Evolutionary conservation across 306 rosid genomes (phyloP).

Genomic region (Quercus gilva): DNA sequence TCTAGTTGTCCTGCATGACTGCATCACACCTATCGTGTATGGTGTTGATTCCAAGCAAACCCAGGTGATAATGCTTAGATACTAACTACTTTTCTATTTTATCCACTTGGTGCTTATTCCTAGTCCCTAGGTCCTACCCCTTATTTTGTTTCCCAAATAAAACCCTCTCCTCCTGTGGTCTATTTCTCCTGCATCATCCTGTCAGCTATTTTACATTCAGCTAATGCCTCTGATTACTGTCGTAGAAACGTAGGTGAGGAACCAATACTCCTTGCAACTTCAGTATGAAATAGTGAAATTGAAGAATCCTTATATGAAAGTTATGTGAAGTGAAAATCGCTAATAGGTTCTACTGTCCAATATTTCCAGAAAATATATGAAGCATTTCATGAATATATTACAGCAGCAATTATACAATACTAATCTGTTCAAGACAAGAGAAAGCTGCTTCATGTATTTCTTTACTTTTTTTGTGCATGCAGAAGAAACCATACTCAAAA

Average conservation of each 20-base stretch:
- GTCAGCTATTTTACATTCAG: not conserved
- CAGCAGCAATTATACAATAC: conserved; percentile 15
- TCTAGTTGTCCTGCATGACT: too few species aligned
- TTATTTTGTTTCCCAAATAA: too few species aligned
- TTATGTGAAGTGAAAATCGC: not conserved
- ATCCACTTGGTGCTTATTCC: too few species aligned
- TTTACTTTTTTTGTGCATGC: conserved; percentile 76
- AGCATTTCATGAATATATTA: not conserved
- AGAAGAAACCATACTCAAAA: conserved; percentile 62
- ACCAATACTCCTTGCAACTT: not conserved
- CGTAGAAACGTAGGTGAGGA: not conserved
- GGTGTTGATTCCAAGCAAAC: too few species aligned
- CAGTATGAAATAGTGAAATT: not conserved
- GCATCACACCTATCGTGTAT: too few species aligned
- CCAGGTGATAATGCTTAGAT: too few species aligned
- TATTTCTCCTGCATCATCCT: too few species aligned
- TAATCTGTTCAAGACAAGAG: conserved; percentile 78
- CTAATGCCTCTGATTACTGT: not conserved
- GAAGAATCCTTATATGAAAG: not conserved
- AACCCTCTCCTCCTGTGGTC: too few species aligned
- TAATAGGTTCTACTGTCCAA: not conserved
- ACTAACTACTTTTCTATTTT: too few species aligned
- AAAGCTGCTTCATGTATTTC: conserved; percentile 85
- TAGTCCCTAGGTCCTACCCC: too few species aligned
- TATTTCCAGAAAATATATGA: not conserved